These are phyloP conservation scores for Syzygium aromaticum DNA, from an alignment of 345 rosid species.

Conservation along the genomic window DNA sequence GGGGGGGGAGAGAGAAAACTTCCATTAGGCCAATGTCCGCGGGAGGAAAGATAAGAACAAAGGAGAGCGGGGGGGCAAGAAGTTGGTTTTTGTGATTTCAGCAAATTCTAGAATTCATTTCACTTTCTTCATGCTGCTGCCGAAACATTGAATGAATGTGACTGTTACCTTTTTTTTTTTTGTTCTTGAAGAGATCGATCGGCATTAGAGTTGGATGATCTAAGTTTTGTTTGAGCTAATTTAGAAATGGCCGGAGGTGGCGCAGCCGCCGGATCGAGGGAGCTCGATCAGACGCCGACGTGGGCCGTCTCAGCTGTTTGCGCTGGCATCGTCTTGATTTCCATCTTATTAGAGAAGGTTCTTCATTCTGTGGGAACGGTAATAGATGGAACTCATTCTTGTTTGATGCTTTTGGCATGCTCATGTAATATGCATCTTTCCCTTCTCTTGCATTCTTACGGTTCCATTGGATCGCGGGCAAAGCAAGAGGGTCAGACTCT, in stretches of 20 bases:
- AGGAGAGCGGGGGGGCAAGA: background rate
- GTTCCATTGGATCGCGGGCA: background rate
- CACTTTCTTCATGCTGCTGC: background rate
- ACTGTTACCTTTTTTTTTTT: background rate
- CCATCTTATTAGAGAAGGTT: conserved; percentile 57
- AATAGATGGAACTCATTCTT: background rate
- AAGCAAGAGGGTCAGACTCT: background rate
- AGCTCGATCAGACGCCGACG: conserved; percentile 90
- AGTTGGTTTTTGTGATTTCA: background rate
- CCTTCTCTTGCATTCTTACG: background rate
- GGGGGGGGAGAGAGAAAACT: background rate
- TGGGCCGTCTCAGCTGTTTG: conserved; percentile 90
- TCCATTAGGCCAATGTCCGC: background rate
- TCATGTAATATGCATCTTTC: background rate
- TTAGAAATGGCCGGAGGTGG: conserved; percentile 50
- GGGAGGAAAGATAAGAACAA: background rate
- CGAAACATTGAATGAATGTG: background rate
- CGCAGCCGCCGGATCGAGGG: conserved; percentile 29
- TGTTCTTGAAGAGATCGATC: background rate
- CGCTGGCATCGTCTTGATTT: conserved; percentile 53
- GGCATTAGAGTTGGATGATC: background rate
- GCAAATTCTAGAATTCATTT: background rate
- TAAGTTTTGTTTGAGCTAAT: background rate
- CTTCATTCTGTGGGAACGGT: conserved; percentile 59
- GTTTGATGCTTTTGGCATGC: background rate